Evolutionary conservation across 768 basidiomycete genomes (phyloP), one percentile per base, ranked within the genome.

Genomic region (Xerocomellus intermedius): DNA sequence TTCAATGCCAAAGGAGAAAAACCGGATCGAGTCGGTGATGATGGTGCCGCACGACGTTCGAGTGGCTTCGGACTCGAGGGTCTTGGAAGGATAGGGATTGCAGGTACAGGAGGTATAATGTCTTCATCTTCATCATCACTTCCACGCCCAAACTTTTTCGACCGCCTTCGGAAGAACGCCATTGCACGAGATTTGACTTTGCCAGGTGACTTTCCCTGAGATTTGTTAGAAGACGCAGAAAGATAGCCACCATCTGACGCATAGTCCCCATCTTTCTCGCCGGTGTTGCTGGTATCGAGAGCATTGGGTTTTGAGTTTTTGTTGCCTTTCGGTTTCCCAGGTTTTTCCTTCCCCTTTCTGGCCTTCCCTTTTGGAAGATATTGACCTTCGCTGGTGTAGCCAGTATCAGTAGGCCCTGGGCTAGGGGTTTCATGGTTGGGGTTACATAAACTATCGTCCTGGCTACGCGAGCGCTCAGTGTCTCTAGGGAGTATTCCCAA

Each of bases 161-260:
- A 37, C n/a, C 67, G 63, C 30, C 71, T 67, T 41, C 71, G 63
- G 54, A 70, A 70, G 60, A 70, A 70, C 19, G 69, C 63, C 59
- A 70, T 67, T 41, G 69, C 69, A 48, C 70, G 69, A 26, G 69
- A 65, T 52, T 63, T 70, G 10, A 66, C 59, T 21, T 55, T 70
- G 44, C 65, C 42, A 8, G 68, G 38, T 1, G 69, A 67, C 47
- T 70, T 70, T 42, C 62, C 60, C 46, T 50, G 67, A 5, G 71
- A 70, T 49, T 71, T 70, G 52, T 60, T 70, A 2, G 69, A 70
- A 44, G 69, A 72, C 2, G 67, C 69, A n/a, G 69, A 70, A 39
- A 70, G 64, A 48, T 70, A 70, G 2, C 69, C 69, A 3, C 69
- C 69, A 17, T 70, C 69, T 13, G 69, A 70, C 2, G 59, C 21